phyloP scores from a whole-genome alignment of 305 asterid species.

The Fraxinus ornus region DNA sequence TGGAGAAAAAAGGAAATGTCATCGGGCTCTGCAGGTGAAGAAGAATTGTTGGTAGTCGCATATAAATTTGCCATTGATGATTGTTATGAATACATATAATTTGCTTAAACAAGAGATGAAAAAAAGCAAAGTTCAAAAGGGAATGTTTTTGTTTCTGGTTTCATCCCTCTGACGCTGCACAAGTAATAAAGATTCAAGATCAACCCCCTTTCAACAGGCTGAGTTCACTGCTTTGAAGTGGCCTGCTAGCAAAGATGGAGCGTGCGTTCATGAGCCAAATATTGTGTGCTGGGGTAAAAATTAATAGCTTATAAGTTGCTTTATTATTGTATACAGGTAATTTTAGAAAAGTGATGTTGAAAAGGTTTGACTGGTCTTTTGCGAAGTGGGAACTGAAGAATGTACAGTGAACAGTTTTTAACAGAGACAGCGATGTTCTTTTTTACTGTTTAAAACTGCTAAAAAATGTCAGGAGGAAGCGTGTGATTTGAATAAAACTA shows the following conservation, averaged over 20 bases:
- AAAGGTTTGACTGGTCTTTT: not conserved
- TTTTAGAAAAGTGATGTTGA: not conserved
- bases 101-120: slow-evolving; percentile 23
- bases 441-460: not conserved
- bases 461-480: not conserved
- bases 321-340: not conserved
- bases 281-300: not conserved
- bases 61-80: slow-evolving; percentile 49
- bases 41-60: slow-evolving; percentile 8
- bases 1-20: slow-evolving; percentile 67
- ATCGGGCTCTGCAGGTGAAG: slow-evolving; percentile 46
- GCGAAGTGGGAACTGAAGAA: not conserved
- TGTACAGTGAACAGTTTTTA: not conserved
- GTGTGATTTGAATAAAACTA: not conserved
- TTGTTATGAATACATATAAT: not conserved
- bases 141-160: not conserved
- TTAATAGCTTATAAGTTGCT: not conserved
- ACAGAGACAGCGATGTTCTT: not conserved
- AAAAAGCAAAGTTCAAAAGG: slow-evolving; percentile 8
- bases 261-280: not conserved
- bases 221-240: slow-evolving; percentile 16
- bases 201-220: slow-evolving; percentile 14
- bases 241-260: not conserved
- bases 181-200: not conserved
- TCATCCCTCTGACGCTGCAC: not conserved